Conservation (phyloP, 78 protist species). For the Dictyostelium firmibasis region DNA sequence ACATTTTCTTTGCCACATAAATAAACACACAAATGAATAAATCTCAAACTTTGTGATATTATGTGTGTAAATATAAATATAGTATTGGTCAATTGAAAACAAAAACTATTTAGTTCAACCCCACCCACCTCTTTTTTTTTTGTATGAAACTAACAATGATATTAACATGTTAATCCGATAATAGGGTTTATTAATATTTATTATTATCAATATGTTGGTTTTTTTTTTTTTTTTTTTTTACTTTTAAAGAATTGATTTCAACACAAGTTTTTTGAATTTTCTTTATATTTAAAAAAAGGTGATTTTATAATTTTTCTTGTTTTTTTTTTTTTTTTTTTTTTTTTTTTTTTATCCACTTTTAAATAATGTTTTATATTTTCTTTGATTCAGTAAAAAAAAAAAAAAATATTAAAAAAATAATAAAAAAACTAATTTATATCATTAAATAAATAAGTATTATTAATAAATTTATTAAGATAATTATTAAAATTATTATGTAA, state of each 20-base stretch:
- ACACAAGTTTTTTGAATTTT: background rate
- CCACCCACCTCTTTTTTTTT: background rate
- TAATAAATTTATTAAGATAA: no score
- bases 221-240: no score
- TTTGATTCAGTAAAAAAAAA: no score
- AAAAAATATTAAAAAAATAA: no score
- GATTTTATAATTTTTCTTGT: no score
- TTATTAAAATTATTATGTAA: background rate
- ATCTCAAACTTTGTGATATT: background rate
- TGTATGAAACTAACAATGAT: background rate
- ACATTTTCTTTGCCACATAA: background rate
- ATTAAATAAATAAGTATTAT: no score
- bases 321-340: no score
- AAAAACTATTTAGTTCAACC: background rate
- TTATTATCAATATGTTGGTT: no score
- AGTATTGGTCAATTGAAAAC: background rate
- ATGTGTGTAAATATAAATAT: background rate
- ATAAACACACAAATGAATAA: background rate
- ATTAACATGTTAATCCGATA: background rate
- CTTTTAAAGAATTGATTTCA: no score
- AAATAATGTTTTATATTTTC: no score
- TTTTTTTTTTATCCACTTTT: no score
- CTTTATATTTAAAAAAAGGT: background rate
- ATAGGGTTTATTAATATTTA: background rate
- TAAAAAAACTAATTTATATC: no score